phyloP scores from a whole-genome alignment of 2,329 filamentous ascomycete species.

The Cladosporium sp. region DNA sequence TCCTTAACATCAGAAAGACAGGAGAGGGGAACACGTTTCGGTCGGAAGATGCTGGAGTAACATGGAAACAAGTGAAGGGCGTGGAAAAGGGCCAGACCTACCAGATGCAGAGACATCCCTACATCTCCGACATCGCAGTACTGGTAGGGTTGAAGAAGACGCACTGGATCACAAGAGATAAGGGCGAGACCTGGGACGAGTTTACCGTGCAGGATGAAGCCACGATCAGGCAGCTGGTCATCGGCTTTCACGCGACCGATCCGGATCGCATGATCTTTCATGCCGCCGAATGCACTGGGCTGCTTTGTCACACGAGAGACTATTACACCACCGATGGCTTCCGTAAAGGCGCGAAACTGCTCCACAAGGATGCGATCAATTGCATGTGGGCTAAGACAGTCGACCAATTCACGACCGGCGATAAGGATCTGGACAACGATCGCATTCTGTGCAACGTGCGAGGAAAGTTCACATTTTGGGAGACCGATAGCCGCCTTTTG shows the following conservation, averaged over 20 bases:
- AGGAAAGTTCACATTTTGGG: conserved; percentile 63
- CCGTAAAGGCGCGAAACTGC: conserved; percentile 54
- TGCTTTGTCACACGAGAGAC: conserved; percentile 42
- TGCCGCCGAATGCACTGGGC: conserved; percentile 32
- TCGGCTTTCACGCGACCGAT: conserved; percentile 79
- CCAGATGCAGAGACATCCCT: conserved; percentile 69
- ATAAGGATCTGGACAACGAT: conserved; percentile 58
- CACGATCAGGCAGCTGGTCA: conserved; percentile 48
- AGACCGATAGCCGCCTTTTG: conserved; percentile 69
- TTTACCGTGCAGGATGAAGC: conserved; percentile 61
- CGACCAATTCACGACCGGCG: conserved; percentile 63
- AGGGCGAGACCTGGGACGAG: conserved; percentile 70
- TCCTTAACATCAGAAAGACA: conserved; percentile 59
- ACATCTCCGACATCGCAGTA: conserved; percentile 72
- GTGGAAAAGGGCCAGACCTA: conserved; percentile 58
- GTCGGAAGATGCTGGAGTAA: conserved; percentile 72
- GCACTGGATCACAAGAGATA: conserved; percentile 80
- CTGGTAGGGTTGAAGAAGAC: conserved; percentile 59
- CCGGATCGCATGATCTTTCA: conserved; percentile 82
- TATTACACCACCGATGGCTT: conserved; percentile 86
- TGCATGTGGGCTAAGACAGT: conserved; percentile 86
- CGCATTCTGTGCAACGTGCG: conserved; percentile 75
- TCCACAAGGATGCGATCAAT: conserved; percentile 63
- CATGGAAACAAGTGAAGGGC: conserved; percentile 62
- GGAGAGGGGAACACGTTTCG: conserved; percentile 62